Evolutionary conservation across 805 yeast genomes (phyloP), one percentile per base, ranked within the genome.

Genomic region (Wickerhamomyces bisporus): DNA sequence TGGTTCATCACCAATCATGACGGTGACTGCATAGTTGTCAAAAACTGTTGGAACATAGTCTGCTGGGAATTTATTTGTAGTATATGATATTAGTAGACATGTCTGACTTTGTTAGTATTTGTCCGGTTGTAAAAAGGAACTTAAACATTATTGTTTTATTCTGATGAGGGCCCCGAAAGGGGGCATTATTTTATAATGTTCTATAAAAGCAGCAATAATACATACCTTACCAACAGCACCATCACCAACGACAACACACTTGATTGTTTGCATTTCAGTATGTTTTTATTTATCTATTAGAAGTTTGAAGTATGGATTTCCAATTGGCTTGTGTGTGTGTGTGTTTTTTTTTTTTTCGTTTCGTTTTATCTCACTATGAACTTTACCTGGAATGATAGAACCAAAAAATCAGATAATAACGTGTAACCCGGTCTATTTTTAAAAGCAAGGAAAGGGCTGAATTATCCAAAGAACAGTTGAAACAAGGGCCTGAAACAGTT

Each of bases 21-120:
- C 95, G 2, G 95, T 86, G 28, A 86, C 96, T 10, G 96, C 95
- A 60, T 86, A 86, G 66, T 88, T 88, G 61, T 89, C 96, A 57
- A 91, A 88, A 32, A 91, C 98, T n/a, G 98, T 91, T 45, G 98
- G 98, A 40, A 91, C 97, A 61, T 91, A 91, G 66, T 93, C 98
- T 39, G 95, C 93, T 23, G 98, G 98, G 66, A 91, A 91, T 62
- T 91, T 93, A 68, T 87, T 86, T 43, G 96, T 91, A 37, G 98
- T 91, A 66, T 91, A 91, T 47, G 97, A 89, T 58, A 91, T 91
- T 52, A 93, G 75, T 47, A 93, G 77, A 69, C 98, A 91, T 15
- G 98, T 91, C 73, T 21, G 24, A 21, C 10, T 7, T 21, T 7
- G 24, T 21, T 21, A 21, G 24, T 21, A n/a, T n/a, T n/a, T n/a